These are phyloP conservation scores for Phoma sp. DNA, from an alignment of 2,329 filamentous ascomycete genomes.

Conservation along the genomic window DNA sequence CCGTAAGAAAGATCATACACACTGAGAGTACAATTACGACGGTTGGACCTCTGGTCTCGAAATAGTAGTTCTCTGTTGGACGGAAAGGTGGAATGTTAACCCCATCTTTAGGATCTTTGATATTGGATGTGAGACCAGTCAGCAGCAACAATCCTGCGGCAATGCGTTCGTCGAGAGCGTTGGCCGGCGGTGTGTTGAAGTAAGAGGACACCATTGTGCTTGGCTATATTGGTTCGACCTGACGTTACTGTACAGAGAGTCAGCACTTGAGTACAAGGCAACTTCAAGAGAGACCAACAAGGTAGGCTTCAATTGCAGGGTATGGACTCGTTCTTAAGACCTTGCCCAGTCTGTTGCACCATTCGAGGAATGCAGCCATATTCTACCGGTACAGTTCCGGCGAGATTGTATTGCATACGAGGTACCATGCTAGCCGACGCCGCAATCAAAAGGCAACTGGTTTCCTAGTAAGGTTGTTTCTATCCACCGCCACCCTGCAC, in stretches of 20 bases:
- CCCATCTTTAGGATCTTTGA: slow-evolving; percentile 8
- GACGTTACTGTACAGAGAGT: not conserved
- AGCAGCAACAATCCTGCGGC: slow-evolving; percentile 6
- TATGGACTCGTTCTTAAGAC: slow-evolving; percentile 1
- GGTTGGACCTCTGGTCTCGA: slow-evolving; percentile 8
- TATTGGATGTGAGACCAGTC: slow-evolving; percentile 1
- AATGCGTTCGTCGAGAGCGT: slow-evolving; percentile 6
- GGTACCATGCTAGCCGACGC: not conserved
- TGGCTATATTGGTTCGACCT: not conserved
- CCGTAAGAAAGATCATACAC: slow-evolving; percentile 7
- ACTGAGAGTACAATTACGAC: slow-evolving; percentile 8
- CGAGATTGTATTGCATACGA: slow-evolving; percentile 5
- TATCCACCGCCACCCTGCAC: not conserved
- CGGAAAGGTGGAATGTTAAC: slow-evolving; percentile 9
- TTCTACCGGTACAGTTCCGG: not conserved
- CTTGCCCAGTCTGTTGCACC: not conserved
- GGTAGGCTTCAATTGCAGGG: not conserved
- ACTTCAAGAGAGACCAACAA: not conserved
- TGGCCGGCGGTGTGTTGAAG: slow-evolving; percentile 11
- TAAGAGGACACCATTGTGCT: slow-evolving; percentile 10
- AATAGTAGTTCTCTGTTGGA: slow-evolving; percentile 5
- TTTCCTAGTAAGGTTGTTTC: not conserved
- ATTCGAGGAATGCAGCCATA: slow-evolving; percentile 1
- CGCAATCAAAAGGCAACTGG: not conserved
- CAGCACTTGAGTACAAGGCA: not conserved